Percentiles rank a stretch among this genome's conserved stretches.
These are phyloP conservation scores for Suillus discolor DNA, from an alignment of 768 basidiomycete genomes.

Conservation along the genomic window DNA sequence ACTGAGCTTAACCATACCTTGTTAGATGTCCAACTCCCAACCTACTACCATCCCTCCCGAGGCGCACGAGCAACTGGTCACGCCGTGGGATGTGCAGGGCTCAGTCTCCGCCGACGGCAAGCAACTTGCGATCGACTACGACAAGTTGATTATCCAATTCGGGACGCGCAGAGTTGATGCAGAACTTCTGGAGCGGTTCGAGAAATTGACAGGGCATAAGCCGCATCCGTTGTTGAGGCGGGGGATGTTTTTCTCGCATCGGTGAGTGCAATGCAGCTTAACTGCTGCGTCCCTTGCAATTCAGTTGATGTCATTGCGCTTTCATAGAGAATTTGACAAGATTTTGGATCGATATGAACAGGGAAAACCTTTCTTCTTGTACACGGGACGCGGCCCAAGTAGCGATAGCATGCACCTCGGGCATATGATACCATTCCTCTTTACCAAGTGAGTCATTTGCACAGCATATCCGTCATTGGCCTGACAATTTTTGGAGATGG, in stretches of 20 bases:
- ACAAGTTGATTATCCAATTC: conserved; percentile 92
- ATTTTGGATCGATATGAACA: conserved; percentile 96
- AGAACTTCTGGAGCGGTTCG: conserved; percentile 84
- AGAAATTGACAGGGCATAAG: conserved; percentile 82
- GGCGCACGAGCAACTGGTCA: conserved; percentile 75
- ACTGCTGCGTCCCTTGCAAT: neutral
- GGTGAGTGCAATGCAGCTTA: conserved; percentile 49
- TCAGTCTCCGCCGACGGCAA: conserved; percentile 85
- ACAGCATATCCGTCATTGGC: neutral
- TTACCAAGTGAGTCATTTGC: conserved; percentile 77
- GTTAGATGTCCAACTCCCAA: conserved; percentile 20
- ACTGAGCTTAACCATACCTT: neutral
- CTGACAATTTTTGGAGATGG: conserved; percentile 62
- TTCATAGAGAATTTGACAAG: conserved; percentile 81
- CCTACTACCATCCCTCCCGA: conserved; percentile 21
- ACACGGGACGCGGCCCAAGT: conserved; percentile 96
- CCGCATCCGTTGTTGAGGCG: conserved; percentile 89
- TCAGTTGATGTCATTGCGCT: conserved; percentile 7
- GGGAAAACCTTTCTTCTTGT: conserved; percentile 96
- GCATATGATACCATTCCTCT: conserved; percentile 95
- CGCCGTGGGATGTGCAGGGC: conserved; percentile 98
- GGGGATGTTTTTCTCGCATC: conserved; percentile 97
- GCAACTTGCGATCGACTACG: conserved; percentile 94
- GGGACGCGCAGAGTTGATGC: conserved; percentile 83
- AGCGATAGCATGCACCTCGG: conserved; percentile 98